These are phyloP conservation scores for Phytopythium chamaehyphon DNA, from an alignment of 352 stramenopile genomes.

Conservation along the genomic window DNA sequence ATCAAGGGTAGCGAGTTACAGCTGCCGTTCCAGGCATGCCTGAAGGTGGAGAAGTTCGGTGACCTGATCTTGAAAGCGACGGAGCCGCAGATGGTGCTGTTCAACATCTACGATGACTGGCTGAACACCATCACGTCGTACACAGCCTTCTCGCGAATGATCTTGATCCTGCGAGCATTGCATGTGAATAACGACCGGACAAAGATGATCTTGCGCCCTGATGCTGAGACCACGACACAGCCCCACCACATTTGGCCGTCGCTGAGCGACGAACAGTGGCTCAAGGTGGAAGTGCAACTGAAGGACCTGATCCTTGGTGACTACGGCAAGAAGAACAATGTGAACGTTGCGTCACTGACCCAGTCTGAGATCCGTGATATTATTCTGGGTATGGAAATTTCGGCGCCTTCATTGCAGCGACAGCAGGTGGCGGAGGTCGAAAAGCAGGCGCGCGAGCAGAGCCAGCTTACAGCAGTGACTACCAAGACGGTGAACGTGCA, in stretches of 20 bases:
- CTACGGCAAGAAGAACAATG: conserved; percentile 99
- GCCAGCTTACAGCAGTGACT: conserved; percentile 97
- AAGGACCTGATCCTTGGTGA: conserved; percentile 99
- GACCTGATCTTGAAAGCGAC: conserved; percentile 99
- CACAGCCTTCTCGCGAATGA: conserved; percentile 99
- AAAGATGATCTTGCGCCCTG: conserved; percentile 96
- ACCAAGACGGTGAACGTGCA: conserved; percentile 99
- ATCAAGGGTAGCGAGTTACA: conserved; percentile 99
- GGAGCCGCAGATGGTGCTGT: conserved; percentile 99
- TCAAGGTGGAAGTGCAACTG: conserved; percentile 99
- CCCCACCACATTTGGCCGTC: conserved; percentile 99
- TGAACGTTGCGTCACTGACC: conserved; percentile 99
- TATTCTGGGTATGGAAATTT: conserved; percentile 99
- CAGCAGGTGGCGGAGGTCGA: conserved; percentile 99
- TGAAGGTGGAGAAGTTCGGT: conserved; percentile 99
- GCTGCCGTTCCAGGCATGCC: conserved; percentile 98
- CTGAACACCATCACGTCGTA: conserved; percentile 99
- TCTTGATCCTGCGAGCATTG: conserved; percentile 98
- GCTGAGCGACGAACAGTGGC: conserved; percentile 99
- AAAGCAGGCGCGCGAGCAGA: conserved; percentile 97
- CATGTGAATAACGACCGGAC: conserved; percentile 96
- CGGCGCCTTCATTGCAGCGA: conserved; percentile 97
- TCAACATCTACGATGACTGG: conserved; percentile 99
- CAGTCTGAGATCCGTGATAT: conserved; percentile 99
- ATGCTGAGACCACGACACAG: conserved; percentile 98